Base-by-base conservation (phyloP, 805 yeast genomes). In the Candida tibetensis region DNA sequence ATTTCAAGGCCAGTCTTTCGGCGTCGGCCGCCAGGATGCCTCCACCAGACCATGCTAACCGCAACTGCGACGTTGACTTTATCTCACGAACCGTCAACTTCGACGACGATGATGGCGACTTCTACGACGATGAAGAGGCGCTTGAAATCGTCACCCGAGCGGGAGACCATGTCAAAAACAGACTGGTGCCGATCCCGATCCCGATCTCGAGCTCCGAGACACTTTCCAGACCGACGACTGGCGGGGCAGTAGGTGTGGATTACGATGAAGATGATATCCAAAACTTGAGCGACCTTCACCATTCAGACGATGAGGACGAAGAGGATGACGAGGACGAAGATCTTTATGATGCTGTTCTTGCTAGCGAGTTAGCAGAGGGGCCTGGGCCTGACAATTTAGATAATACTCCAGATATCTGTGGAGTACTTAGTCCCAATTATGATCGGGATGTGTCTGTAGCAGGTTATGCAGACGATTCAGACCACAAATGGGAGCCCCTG, bases 401-500 rank as follows among this genome's bases (percentile, higher is more conserved):
- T 15, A 15, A 6, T 17, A n/a, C 7, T 23, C n/a, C 22, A 15
- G 28, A 32, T 21, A 15, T 6, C 14, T 14, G 15, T 12, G 30
- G 7, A 6, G 16, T 9, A 6, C 12, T 7, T 14, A 12, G 16
- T 7, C 25, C 25, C 9, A 7, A 21, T 10, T 10, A 10, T 10
- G 25, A 21, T 7, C 25, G 25, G 9, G 25, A 10, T 10, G n/a
- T n/a, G n/a, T n/a, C n/a, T n/a, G n/a, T n/a, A n/a, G 16, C 30
- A 6, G 14, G 13, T 12, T 8, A 14, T 8, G 29, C 21, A 19
- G 35, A 32, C 5, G 28, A 27, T 7, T 17, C 17, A 9, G 36
- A 36, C 19, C 34, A 37, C 23, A 71, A 77, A 48, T 79, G 84
- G 83, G 52, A 47, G 5, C 84, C 83, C 1, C 49, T 57, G 5